Percentiles rank a stretch among this genome's conserved stretches.
These are phyloP conservation scores for Barnettozyma wickerhamii DNA, from an alignment of 805 yeast species.

Conservation along the genomic window DNA sequence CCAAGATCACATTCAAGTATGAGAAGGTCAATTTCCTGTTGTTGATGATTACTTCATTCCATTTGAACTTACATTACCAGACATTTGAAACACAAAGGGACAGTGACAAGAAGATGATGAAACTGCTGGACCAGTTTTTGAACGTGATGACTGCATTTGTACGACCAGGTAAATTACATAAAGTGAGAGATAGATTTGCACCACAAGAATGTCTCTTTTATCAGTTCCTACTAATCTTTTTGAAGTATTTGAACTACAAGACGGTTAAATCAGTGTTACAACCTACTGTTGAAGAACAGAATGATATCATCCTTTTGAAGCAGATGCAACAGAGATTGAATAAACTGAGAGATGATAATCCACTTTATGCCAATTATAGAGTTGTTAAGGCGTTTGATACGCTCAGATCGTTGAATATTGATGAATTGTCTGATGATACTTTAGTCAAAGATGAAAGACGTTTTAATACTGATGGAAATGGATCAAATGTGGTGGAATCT, in stretches of 20 bases:
- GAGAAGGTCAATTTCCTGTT: slow-evolving; percentile 8
- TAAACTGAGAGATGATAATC: slow-evolving; percentile 6
- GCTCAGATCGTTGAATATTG: slow-evolving; percentile 6
- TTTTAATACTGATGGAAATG: too few species aligned
- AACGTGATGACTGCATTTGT: slow-evolving; percentile 6
- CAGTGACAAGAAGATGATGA: slow-evolving; percentile 15
- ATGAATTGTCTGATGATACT: background rate
- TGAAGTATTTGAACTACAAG: slow-evolving; percentile 21
- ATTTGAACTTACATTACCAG: slow-evolving; percentile 17
- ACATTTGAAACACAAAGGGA: slow-evolving; percentile 11
- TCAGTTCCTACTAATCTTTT: slow-evolving; percentile 19
- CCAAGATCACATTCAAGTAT: background rate
- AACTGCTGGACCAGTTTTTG: slow-evolving; percentile 1
- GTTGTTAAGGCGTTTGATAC: slow-evolving; percentile 8
- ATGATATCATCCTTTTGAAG: slow-evolving; percentile 3
- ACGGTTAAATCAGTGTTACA: slow-evolving; percentile 8
- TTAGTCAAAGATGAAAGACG: background rate
- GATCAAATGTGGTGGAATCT: too few species aligned
- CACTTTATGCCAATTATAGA: slow-evolving; percentile 3
- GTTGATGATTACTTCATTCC: slow-evolving; percentile 11
- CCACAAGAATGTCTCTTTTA: slow-evolving; percentile 18
- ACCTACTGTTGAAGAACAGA: background rate
- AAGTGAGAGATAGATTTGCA: slow-evolving; percentile 13
- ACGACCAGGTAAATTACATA: background rate
- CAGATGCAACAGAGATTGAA: slow-evolving; percentile 4